Evolutionary conservation across 345 rosid species (phyloP), one percentile per base, ranked within the genome.

Genomic region (Orychophragmus violaceus): DNA sequence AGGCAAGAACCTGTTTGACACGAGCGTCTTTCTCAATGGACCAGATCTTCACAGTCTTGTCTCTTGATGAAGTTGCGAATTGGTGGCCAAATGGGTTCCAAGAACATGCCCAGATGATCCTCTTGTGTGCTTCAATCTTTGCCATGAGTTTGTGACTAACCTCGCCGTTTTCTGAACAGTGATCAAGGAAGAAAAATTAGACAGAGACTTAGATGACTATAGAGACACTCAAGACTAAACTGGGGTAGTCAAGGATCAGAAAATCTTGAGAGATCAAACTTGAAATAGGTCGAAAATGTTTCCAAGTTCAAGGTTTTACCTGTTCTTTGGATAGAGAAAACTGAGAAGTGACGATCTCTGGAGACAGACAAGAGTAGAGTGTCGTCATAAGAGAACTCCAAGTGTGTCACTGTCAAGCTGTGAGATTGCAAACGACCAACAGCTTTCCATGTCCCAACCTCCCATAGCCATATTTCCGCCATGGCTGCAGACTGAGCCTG

Each of bases 71-170:
- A 7, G 97, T 94, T 58, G 96, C 88, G 53, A 90, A 90, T 58
- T 90, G 91, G 54, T 83, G 89, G 59, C 91, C 85, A 55, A 77
- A 88, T 30, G 97, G 99, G 74, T 88, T 90, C 99, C 99, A 94
- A 35, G 95, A 80, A 79, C 96, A 94, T 24, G 99, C 78, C 99
- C 99, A 90, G 74, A 94, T 94, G 72, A 94, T 90, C 78, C 99
- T 83, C 79, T 94, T 85, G 83, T 90, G 99, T 17, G 89, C 97
- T 78, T 90, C 93, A 56, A 83, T 84, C 75, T 84, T 88, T 24
- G 80, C 88, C 54, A 94, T 37, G 29, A 90, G 87, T 62, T 75
- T 80, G 74, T 79, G 74, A 62, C 75, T 69, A 18, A 83, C 69
- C 64, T 79, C 87, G 23, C 77, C 79, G 0, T 55, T 59, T 18